Conservation (phyloP, 1,284 basidiomycete species). For the Athelia psychrophila region DNA sequence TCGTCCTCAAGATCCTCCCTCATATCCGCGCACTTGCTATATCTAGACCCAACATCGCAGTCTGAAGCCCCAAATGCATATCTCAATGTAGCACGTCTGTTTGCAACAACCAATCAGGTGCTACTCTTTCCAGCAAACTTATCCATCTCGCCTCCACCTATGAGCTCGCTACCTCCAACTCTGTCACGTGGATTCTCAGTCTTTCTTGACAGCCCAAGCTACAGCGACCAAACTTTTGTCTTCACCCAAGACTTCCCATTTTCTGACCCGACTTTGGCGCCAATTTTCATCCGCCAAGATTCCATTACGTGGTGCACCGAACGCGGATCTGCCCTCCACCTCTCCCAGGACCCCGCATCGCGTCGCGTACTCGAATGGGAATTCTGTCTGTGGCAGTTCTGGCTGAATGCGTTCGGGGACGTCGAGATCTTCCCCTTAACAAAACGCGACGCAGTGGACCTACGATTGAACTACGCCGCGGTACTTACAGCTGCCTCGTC, state of each 20-base stretch:
- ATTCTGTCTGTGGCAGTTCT: slow-evolving; percentile 68
- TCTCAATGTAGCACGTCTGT: slow-evolving; percentile 61
- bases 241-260: slow-evolving; percentile 26
- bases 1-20: not conserved
- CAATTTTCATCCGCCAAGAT: slow-evolving; percentile 45
- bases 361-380: slow-evolving; percentile 55
- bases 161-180: too few relatives aligned
- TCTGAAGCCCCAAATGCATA: slow-evolving; percentile 49
- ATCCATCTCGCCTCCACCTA: slow-evolving; percentile 22
- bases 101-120: slow-evolving; percentile 46
- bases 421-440: slow-evolving; percentile 7
- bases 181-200: slow-evolving; percentile 5
- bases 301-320: slow-evolving; percentile 64
- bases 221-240: slow-evolving; percentile 22
- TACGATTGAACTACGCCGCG: slow-evolving; percentile 6
- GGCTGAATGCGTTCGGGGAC: slow-evolving; percentile 34
- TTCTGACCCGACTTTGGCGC: slow-evolving; percentile 38
- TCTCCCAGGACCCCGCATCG: slow-evolving; percentile 20
- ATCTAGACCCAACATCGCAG: slow-evolving; percentile 29
- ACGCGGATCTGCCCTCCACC: slow-evolving; percentile 35
- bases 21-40: slow-evolving; percentile 50
- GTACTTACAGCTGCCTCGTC: slow-evolving; percentile 5
- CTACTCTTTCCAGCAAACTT: slow-evolving; percentile 47
- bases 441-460: slow-evolving; percentile 5
- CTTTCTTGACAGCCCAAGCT: slow-evolving; percentile 9